A percentile compares a stretch with the other conserved stretches of the same genome.
Evolutionary conservation across 768 basidiomycete genomes (phyloP).

Genomic region (Rhodotorula diobovata): DNA sequence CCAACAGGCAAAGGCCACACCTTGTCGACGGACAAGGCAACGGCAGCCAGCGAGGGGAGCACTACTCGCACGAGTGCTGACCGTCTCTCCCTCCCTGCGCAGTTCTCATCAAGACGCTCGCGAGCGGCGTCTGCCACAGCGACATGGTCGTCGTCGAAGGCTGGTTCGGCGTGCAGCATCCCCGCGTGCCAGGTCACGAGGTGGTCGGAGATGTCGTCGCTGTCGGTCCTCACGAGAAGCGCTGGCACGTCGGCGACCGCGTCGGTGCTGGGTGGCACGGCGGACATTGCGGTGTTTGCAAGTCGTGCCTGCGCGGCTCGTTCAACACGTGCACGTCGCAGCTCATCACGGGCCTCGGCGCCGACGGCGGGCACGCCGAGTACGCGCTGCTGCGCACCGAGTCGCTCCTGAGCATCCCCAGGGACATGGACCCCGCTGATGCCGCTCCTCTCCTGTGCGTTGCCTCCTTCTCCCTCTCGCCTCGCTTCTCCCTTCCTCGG

Average conservation of each 20-base stretch:
- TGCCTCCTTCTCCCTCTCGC: background rate
- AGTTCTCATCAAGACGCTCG: too few relatives aligned
- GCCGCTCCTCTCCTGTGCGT: slow-evolving; percentile 34
- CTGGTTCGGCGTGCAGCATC: slow-evolving; percentile 18
- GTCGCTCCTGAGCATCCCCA: slow-evolving; percentile 30
- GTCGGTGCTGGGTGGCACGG: slow-evolving; percentile 41
- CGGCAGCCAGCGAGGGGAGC: too few relatives aligned
- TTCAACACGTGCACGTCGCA: slow-evolving; percentile 40
- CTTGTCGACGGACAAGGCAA: too few relatives aligned
- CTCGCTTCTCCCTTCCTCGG: slow-evolving; percentile 1
- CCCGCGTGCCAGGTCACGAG: slow-evolving; percentile 35
- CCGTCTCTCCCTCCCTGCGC: too few relatives aligned
- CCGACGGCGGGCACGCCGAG: slow-evolving; percentile 39
- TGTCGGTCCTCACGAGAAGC: slow-evolving; percentile 25
- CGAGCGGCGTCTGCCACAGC: slow-evolving; percentile 1
- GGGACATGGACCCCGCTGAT: slow-evolving; percentile 31
- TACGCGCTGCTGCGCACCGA: slow-evolving; percentile 44
- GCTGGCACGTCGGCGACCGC: slow-evolving; percentile 42
- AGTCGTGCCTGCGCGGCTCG: slow-evolving; percentile 9
- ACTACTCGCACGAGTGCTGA: too few relatives aligned
- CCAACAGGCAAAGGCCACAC: too few relatives aligned
- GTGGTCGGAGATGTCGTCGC: slow-evolving; percentile 40
- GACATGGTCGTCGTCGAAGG: slow-evolving; percentile 11
- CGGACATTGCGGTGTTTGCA: slow-evolving; percentile 19
- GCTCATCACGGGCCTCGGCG: slow-evolving; percentile 37